Evolutionary conservation across 768 basidiomycete species (phyloP), one percentile per base, ranked within the genome.

Genomic region (Dendrothele bispora): DNA sequence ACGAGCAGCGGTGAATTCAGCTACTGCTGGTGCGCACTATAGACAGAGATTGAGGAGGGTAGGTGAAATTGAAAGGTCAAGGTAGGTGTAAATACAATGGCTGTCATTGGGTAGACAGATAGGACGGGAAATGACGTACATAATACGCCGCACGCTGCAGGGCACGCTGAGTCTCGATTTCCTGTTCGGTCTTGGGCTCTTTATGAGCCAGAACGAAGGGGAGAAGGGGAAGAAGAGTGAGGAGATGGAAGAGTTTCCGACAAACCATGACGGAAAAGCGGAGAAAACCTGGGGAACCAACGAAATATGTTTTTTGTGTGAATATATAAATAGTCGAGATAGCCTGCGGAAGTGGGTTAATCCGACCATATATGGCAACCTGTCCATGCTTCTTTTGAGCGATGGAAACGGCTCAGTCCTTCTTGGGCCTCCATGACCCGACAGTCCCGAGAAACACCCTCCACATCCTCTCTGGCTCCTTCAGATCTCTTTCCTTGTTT

Each of bases 141-240:
- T 79, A 73, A 47, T 77, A 79, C 3, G 79, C 78, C 21, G 79
- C 77, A 34, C 71, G 74, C 50, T 79, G 74, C 24, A 81, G 64
- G 14, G 67, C 68, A 17, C 77, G 64, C 49, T 79, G 72, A 12
- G 76, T 63, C 51, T 75, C 76, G 36, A 73, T 65, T 54, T 79
- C 77, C 50, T 73, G 60, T 2, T 67, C 64, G 0, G 73, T 71
- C 53, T 67, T 70, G 4, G 77, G 74, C 36, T 72, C 62, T 40
- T 68, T 68, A 58, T 79, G 79, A 6, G 73, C 76, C 4, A 52
- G 27, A 14, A 55, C 63, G 6, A 58, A 34, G 21, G 57, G 50
- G 18, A 61, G 39, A 3, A 63, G 39, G 2, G 55, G 50, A 27
- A 67, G 51, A 5, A 68, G 49, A 4, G 52, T 26, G 34, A 65